Base-by-base conservation (phyloP, 306 rosid species). In the Erythrophleum fordii region DNA sequence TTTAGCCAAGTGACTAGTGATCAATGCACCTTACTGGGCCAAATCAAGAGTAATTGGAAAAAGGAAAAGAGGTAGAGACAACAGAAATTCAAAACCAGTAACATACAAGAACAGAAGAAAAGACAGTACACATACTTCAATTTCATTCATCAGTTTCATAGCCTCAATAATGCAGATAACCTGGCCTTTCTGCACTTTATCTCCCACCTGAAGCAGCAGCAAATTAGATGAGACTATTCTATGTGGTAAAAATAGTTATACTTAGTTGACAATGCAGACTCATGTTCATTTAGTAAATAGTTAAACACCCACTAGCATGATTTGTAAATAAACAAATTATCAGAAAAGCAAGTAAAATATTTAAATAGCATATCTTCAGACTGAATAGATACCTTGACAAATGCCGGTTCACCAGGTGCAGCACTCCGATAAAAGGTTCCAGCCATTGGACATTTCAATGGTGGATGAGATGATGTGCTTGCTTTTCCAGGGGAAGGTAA, bases 101-200 rank as follows among this genome's bases (percentile, higher is more conserved):
- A 22, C 23, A 25, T 17, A 55, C 72, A 69, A 29, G 11, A 46
- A 75, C 12, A 72, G 41, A 29, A 49, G 49, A 75, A 77, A 62
- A 35, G 53, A 83, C 6, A 39, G 37, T 49, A 14, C 5, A 83
- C 87, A 62, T 85, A 94, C 99, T 89, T 95, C 99, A 74, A 95
- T 91, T 80, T 95, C 99, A 79, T 95, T 95, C 99, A 95, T 91
- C 83, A 95, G 83, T 83, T 95, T 95, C 99, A 95, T 95, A 78
- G 97, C 99, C 87, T 95, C 99, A 72, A 95, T 84, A 69, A 95
- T 95, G 87, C 99, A 95, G 41, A 95, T 1, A 28, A 88, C 88
- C 83, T 95, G 97, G 35, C 99, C 99, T 83, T 95, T 93, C 88
- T 91, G 89, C 77, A 95, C 99, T 78, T 90, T 89, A 74, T 93